phyloP scores from a whole-genome alignment of 2,329 filamentous ascomycete species.

The Fusarium staphyleae region DNA sequence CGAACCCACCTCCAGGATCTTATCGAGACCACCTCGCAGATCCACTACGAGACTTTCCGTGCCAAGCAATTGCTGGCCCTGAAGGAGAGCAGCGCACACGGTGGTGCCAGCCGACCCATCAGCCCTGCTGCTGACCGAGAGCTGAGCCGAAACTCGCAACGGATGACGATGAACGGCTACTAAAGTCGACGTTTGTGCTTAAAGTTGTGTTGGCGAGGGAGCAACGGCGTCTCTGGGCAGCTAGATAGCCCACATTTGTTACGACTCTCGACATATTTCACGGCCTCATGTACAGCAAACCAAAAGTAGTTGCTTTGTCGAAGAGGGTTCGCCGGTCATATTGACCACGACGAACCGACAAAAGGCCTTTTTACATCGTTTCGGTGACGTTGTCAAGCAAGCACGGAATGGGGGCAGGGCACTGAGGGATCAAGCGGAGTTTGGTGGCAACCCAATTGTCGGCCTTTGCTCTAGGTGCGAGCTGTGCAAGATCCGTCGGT shows the following conservation, averaged over 20 bases:
- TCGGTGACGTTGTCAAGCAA: constrained; percentile 35
- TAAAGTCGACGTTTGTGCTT: constrained; percentile 61
- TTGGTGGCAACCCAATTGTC: constrained; percentile 1
- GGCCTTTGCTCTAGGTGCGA: constrained; percentile 19
- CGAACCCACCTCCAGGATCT: constrained; percentile 98
- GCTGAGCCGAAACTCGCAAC: constrained; percentile 94
- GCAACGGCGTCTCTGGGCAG: constrained; percentile 47
- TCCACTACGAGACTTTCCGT: constrained; percentile 99
- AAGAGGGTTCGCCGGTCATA: constrained; percentile 27
- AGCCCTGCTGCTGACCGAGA: constrained; percentile 94
- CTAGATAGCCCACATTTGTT: constrained; percentile 41
- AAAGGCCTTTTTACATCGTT: constrained; percentile 30
- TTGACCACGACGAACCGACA: constrained; percentile 26
- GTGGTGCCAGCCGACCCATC: constrained; percentile 83
- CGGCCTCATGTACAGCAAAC: constrained; percentile 43
- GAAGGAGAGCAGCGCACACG: constrained; percentile 95
- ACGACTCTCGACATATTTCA: constrained; percentile 44
- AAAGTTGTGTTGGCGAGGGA: constrained; percentile 43
- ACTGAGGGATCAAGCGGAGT: constrained; percentile 2
- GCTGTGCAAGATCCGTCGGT: constrained; percentile 3
- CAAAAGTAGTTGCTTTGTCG: constrained; percentile 36
- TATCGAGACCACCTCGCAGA: constrained; percentile 99
- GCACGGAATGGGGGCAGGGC: constrained; percentile 27
- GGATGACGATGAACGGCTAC: constrained; percentile 99
- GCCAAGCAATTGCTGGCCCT: constrained; percentile 97